A percentile compares a stretch with the other conserved stretches of the same genome.
phyloP scores from a whole-genome alignment of 2,329 filamentous ascomycete genomes.

The Curvularia eragrostidis region DNA sequence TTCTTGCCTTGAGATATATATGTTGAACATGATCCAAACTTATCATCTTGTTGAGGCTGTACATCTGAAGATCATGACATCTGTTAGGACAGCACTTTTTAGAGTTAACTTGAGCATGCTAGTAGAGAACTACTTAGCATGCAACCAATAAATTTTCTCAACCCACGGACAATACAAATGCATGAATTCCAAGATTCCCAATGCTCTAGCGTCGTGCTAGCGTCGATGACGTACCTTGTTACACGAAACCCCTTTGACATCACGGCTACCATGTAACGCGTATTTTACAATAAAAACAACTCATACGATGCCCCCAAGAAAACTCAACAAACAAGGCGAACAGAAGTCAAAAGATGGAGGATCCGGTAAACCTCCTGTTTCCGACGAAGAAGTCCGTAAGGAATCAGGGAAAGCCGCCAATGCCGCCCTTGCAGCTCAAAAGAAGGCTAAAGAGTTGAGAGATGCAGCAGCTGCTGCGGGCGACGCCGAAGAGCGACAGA shows the following conservation, averaged over 20 bases:
- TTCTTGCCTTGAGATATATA: neutral
- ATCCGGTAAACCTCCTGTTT: conserved; percentile 18
- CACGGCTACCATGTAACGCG: neutral
- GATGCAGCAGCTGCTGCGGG: conserved; percentile 27
- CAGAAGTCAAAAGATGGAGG: neutral
- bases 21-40: neutral
- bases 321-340: conserved; percentile 7
- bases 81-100: too few species aligned
- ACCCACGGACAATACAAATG: neutral
- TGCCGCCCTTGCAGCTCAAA: conserved; percentile 26
- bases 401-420: conserved; percentile 30
- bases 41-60: too few species aligned
- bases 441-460: conserved; percentile 29
- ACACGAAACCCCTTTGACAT: neutral
- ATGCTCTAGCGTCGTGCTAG: conserved; percentile 9
- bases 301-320: conserved; percentile 12
- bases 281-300: neutral
- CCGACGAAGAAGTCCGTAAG: conserved; percentile 27
- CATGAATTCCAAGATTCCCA: conserved; percentile 5
- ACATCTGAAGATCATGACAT: too few species aligned
- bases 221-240: conserved; percentile 15
- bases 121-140: neutral
- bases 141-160: neutral
- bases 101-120: neutral
- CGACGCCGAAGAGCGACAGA: conserved; percentile 29